Evolutionary conservation across 2,329 filamentous ascomycete genomes (phyloP).

Genomic region (Westerdykella ornata): DNA sequence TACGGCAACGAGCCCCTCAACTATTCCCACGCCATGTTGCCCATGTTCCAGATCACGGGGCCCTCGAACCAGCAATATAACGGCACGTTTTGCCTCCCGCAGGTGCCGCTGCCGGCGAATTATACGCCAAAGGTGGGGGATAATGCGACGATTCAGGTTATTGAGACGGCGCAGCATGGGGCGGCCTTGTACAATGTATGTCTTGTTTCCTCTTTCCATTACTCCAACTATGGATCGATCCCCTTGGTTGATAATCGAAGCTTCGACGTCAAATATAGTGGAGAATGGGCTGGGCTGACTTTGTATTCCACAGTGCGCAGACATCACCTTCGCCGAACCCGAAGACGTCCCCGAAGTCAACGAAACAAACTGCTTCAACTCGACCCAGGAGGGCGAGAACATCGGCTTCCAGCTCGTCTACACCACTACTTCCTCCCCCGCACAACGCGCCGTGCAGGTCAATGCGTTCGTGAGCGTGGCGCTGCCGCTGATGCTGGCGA

Average conservation of each 20-base stretch:
- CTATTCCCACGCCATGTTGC: conserved; percentile 78
- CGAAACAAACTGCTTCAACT: conserved; percentile 82
- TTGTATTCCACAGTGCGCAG: conserved; percentile 72
- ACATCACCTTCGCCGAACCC: conserved; percentile 83
- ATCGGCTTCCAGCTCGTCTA: conserved; percentile 74
- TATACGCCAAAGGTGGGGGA: conserved; percentile 70
- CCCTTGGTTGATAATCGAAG: background rate
- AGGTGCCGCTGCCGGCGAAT: conserved; percentile 74
- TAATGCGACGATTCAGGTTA: conserved; percentile 81
- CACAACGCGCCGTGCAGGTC: conserved; percentile 17
- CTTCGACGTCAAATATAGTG: background rate
- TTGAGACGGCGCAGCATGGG: conserved; percentile 77
- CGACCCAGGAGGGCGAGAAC: conserved; percentile 46
- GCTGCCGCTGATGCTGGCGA: conserved; percentile 22
- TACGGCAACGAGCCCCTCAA: conserved; percentile 74
- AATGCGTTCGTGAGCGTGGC: conserved; percentile 24
- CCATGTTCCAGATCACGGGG: conserved; percentile 74
- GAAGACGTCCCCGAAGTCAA: conserved; percentile 71
- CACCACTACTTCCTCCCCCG: conserved; percentile 43
- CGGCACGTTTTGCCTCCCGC: conserved; percentile 81
- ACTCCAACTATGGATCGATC: background rate
- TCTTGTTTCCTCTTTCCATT: conserved; percentile 7
- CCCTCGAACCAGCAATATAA: conserved; percentile 79
- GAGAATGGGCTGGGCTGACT: background rate
- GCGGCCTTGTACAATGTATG: conserved; percentile 74